phyloP scores from a whole-genome alignment of 257 asterid species.

The Rauvolfia tetraphylla region DNA sequence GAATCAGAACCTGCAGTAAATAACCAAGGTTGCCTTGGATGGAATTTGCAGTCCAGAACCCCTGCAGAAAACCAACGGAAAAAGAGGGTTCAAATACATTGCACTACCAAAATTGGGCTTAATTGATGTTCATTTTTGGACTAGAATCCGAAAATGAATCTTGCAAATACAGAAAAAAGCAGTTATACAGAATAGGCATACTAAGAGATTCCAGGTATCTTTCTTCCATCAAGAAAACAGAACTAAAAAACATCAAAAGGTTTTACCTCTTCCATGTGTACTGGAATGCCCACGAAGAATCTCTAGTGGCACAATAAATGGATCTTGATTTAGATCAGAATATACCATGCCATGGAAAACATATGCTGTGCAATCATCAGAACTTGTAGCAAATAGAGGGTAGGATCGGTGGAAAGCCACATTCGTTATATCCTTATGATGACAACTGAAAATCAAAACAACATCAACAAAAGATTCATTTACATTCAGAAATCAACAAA shows the following conservation, averaged over 20 bases:
- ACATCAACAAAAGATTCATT: not conserved
- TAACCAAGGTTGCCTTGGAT: constrained; percentile 95
- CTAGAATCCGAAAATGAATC: not conserved
- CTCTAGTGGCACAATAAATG: constrained; percentile 78
- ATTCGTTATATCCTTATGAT: constrained; percentile 66
- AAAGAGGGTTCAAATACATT: not conserved
- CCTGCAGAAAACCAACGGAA: constrained; percentile 40
- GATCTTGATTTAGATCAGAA: constrained; percentile 88
- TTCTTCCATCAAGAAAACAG: not conserved
- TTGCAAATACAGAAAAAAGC: not conserved
- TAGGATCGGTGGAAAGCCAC: constrained; percentile 87
- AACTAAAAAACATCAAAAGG: not conserved
- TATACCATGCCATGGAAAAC: constrained; percentile 93
- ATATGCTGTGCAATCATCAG: constrained; percentile 87
- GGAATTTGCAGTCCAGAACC: constrained; percentile 90
- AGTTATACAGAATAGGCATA: not conserved
- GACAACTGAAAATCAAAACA: constrained; percentile 52
- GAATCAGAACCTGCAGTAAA: constrained; percentile 95
- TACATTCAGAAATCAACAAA: not conserved
- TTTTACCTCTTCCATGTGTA: constrained; percentile 76
- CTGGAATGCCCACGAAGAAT: constrained; percentile 83
- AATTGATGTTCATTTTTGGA: not conserved
- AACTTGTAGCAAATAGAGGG: constrained; percentile 86
- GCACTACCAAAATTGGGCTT: not conserved
- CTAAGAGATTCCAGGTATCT: not conserved